phyloP scores from a whole-genome alignment of 805 yeast genomes.

The Zygosaccharomyces bailii region DNA sequence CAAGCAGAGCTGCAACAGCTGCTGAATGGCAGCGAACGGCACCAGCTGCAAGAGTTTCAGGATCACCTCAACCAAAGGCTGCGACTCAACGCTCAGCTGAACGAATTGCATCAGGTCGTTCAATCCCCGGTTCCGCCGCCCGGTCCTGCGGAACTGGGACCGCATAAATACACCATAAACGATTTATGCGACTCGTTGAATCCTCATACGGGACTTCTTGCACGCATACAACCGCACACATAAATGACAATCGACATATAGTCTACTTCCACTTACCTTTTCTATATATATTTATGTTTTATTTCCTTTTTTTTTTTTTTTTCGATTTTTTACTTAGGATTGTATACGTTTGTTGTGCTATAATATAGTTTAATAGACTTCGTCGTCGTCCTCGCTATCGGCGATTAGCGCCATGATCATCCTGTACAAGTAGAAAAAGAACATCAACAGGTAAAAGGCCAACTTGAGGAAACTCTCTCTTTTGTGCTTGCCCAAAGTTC shows the following conservation, averaged over 20 bases:
- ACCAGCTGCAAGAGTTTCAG: slow-evolving; percentile 18
- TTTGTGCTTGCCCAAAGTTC: slow-evolving; percentile 90
- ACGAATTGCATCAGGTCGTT: slow-evolving; percentile 10
- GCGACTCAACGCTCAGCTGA: slow-evolving; percentile 16
- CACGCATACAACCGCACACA: slow-evolving; percentile 16
- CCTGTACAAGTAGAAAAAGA: slow-evolving; percentile 92
- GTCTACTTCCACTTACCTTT: too few relatives aligned
- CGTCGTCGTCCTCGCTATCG: slow-evolving; percentile 42
- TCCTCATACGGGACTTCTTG: slow-evolving; percentile 23
- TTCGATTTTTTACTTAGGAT: slow-evolving; percentile 6
- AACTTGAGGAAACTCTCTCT: slow-evolving; percentile 86
- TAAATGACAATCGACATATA: slow-evolving; percentile 1
- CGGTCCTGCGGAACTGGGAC: slow-evolving; percentile 1
- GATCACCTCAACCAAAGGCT: slow-evolving; percentile 14
- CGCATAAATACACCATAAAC: slow-evolving; percentile 6
- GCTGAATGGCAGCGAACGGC: slow-evolving; percentile 19
- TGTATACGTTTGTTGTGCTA: slow-evolving; percentile 4
- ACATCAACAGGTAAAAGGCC: slow-evolving; percentile 85
- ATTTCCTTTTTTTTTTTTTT: not conserved
- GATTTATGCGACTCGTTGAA: slow-evolving; percentile 17
- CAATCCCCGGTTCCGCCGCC: slow-evolving; percentile 3
- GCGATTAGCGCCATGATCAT: slow-evolving; percentile 91
- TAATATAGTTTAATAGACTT: slow-evolving; percentile 1
- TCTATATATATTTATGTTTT: not conserved
- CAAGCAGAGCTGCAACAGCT: slow-evolving; percentile 16